Evolutionary conservation across 2,329 filamentous ascomycete genomes (phyloP), one percentile per base, ranked within the genome.

Genomic region (Coniochaeta hoffmannii): DNA sequence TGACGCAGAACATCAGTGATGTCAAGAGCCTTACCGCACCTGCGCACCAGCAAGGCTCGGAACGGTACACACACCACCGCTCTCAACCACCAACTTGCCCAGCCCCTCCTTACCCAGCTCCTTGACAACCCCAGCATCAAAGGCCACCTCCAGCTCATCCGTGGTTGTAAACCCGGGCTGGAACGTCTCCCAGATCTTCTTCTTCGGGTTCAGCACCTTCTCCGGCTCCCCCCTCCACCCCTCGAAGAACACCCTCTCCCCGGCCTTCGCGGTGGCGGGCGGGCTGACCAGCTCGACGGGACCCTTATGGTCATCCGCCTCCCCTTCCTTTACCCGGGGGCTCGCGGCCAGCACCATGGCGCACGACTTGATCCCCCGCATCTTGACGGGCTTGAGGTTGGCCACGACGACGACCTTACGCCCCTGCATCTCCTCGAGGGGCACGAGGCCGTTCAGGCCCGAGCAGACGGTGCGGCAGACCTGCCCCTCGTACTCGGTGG

Each of bases 321-420:
- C 92, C 46, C 91, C 93, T 66, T 93, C 89, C 66, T 86, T 85
- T 50, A 89, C 71, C 57, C 81, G 80, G n/a, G 93, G 94, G 17
- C 90, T 96, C 2, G 94, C 94, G 10, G 94, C 94, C 36, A 99
- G 82, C 15, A 99, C 94, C 94, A 99, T 97, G 66, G 92, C 81
- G 63, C 75, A 81, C 3, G 81, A 85, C 75, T 84, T 84, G 76
- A 85, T 80, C 62, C 94, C 94, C 61, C 94, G 89, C 94, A 99
- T 99, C 72, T 95, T 99, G 71, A 97, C 94, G 53, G 94, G 94
- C 81, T 99, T 99, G 63, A 99, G 83, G 74, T 99, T 99, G 80
- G 90, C 96, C 22, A 99, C 93, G 1, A 94, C 89, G 31, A 99
- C 83, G 58, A 99, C 90, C 76, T 95, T 96, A 71, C 94, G 90